Base-by-base conservation (phyloP, 495 filamentous ascomycete species). In the Penicillium maclennaniae region DNA sequence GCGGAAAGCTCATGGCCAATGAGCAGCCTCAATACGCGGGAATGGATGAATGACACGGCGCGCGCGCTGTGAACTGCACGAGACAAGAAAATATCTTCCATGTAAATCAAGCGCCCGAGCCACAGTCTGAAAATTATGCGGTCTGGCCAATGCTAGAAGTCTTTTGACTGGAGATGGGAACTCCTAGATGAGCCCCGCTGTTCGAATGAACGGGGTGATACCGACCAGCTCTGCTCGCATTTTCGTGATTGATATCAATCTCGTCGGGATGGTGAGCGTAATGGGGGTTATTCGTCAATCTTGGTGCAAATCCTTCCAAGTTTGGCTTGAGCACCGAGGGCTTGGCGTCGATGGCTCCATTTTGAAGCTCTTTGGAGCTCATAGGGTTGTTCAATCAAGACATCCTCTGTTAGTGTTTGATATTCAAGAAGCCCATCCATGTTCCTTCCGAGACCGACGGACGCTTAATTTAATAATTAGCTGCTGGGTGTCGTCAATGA, bases 1-100 rank as follows among this genome's bases (percentile, higher is more conserved):
- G 51, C 51, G 56, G 56, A 54, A 47, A 40, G n/a, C 19, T 31
- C 4, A 21, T 1, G 45, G 23, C 56, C 56, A 59, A 59, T 59
- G 51, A 43, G 47, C 47, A 43, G n/a, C 21, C 12, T 34, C 43
- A 12, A 34, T 37, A 23, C n/a, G 15, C 15, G 38, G 39, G 20
- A 43, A 37, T 58, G 56, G 38, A 54, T 54, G 28, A 44, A 44
- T 51, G 51, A 54, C 46, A 54, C 51, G 51, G 47, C 42, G 47
- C 43, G 44, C 15, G 54, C 26, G 43, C 51, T 54, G 51, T 51
- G 51, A 51, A 49, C 12, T 58, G 51, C 51, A 46, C 31, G 23
- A 50, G n/a, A 6, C 12, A 17, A 49, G 37, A 45, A 42, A 20
- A 31, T 23, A 23, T 23, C 14, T 34, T 34, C 37, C 3, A 23